A percentile compares a stretch with the other conserved stretches of the same genome.
Conservation (phyloP, 306 rosid genomes). For the Vicia sativa region DNA sequence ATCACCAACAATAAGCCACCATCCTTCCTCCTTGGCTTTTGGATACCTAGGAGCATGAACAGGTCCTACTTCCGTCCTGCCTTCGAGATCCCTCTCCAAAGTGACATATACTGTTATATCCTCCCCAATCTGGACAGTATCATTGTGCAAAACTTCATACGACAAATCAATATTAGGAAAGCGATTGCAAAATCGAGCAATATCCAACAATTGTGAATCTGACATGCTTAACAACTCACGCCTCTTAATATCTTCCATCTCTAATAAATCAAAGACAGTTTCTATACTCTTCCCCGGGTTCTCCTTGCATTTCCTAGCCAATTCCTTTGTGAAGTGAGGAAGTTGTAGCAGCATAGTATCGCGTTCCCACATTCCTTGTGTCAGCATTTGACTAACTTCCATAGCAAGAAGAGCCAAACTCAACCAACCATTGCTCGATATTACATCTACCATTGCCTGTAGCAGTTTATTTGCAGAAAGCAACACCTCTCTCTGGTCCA, state of each 20-base stretch:
- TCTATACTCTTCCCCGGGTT: constrained; percentile 70
- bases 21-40: constrained; percentile 87
- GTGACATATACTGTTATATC: constrained; percentile 64
- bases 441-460: constrained; percentile 95
- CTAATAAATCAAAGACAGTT: constrained; percentile 83
- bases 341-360: constrained; percentile 90
- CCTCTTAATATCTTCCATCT: constrained; percentile 90
- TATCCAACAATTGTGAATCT: constrained; percentile 68
- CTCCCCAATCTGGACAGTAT: constrained; percentile 62
- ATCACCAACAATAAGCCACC: constrained; percentile 97
- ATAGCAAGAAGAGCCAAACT: constrained; percentile 79
- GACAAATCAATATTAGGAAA: constrained; percentile 83
- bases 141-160: constrained; percentile 67
- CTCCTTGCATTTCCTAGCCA: constrained; percentile 82
- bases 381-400: constrained; percentile 98
- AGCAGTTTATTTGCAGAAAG: constrained; percentile 83
- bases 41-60: constrained; percentile 83
- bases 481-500: constrained; percentile 87
- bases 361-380: constrained; percentile 94
- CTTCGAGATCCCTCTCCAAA: constrained; percentile 80
- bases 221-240: constrained; percentile 77
- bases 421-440: constrained; percentile 94
- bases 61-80: constrained; percentile 67
- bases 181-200: constrained; percentile 80
- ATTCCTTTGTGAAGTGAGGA: constrained; percentile 88